phyloP scores from a whole-genome alignment of 805 yeast species.

The Ogataea salicorniae region DNA sequence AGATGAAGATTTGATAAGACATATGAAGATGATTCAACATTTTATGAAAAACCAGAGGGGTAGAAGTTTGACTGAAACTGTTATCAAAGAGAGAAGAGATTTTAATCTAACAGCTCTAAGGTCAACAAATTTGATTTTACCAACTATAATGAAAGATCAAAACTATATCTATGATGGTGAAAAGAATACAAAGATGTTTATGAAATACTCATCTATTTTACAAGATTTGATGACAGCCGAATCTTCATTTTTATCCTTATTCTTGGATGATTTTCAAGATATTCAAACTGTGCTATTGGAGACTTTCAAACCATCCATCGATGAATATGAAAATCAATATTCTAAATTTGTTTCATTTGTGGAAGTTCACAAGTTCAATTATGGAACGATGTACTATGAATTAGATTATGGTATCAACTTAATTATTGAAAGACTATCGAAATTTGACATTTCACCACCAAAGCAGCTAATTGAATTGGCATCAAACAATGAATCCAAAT shows the following conservation, averaged over 20 bases:
- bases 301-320: constrained; percentile 46
- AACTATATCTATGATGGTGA: constrained; percentile 29
- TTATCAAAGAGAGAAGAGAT: constrained; percentile 38
- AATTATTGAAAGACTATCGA: constrained; percentile 11
- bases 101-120: constrained; percentile 40
- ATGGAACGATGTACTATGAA: constrained; percentile 54
- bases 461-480: constrained; percentile 6
- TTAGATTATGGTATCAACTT: constrained; percentile 25
- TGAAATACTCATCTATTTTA: constrained; percentile 12
- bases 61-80: constrained; percentile 29
- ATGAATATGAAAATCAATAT: constrained; percentile 35
- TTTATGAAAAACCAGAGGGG: constrained; percentile 35
- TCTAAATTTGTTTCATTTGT: constrained; percentile 35
- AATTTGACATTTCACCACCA: constrained; percentile 15
- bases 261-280: constrained; percentile 34
- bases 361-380: constrained; percentile 37
- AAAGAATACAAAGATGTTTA: constrained; percentile 11
- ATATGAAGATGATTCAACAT: constrained; percentile 36
- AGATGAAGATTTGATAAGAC: constrained; percentile 31
- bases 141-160: constrained; percentile 24
- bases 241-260: constrained; percentile 12
- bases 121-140: constrained; percentile 37
- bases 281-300: constrained; percentile 49
- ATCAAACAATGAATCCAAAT: constrained; percentile 2
- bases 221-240: constrained; percentile 15